A percentile compares a stretch with the other conserved stretches of the same genome.
Conservation (phyloP, 2,329 filamentous ascomycete genomes). For the Microcyclospora tardicrescens region DNA sequence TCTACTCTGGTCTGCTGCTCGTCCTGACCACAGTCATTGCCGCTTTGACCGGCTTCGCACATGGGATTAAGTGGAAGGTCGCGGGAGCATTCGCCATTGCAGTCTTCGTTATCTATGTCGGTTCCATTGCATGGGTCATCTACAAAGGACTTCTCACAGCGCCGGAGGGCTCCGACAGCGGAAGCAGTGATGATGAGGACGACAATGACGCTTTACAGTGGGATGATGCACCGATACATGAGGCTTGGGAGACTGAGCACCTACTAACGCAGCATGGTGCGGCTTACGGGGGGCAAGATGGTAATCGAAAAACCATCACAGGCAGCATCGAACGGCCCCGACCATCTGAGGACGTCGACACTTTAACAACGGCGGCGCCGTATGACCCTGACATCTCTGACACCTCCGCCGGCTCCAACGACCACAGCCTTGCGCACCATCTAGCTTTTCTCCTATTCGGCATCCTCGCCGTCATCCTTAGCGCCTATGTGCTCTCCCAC, state of each 20-base stretch:
- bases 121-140: slow-evolving; percentile 34
- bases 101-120: slow-evolving; percentile 33
- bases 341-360: background rate
- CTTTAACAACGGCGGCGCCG: background rate
- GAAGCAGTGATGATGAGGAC: slow-evolving; percentile 22
- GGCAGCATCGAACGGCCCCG: too few relatives aligned
- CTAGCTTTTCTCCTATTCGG: slow-evolving; percentile 32
- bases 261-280: too few relatives aligned
- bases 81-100: slow-evolving; percentile 29
- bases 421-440: slow-evolving; percentile 26
- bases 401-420: too few relatives aligned
- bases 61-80: slow-evolving; percentile 18
- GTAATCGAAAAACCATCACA: too few relatives aligned
- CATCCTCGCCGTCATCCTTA: slow-evolving; percentile 32
- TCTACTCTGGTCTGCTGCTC: slow-evolving; percentile 34
- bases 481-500: slow-evolving; percentile 38
- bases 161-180: slow-evolving; percentile 33
- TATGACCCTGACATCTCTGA: too few relatives aligned
- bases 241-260: too few relatives aligned
- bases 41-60: slow-evolving; percentile 11
- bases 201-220: slow-evolving; percentile 10
- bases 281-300: too few relatives aligned
- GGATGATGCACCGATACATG: background rate
- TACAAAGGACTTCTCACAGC: slow-evolving; percentile 29
- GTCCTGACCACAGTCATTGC: slow-evolving; percentile 30